Evolutionary conservation across 495 filamentous ascomycete species (phyloP).

Genomic region (Chaetomium fimeti): DNA sequence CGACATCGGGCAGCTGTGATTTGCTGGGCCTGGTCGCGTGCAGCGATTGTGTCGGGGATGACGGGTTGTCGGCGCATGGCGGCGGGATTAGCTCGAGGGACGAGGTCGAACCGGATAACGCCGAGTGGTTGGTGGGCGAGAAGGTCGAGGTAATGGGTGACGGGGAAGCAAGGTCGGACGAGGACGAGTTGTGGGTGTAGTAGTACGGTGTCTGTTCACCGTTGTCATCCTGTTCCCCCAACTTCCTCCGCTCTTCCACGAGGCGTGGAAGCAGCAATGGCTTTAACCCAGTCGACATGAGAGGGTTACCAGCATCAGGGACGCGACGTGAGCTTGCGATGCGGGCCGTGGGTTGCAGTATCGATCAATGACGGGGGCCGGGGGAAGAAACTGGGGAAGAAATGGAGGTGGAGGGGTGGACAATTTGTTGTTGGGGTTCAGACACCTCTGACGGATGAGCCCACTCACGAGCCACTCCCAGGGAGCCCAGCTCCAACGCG

Average conservation of each 20-base stretch:
- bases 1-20: slow-evolving; percentile 52
- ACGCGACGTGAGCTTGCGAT: neutral
- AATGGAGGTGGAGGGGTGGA: slow-evolving; percentile 16
- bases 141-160: slow-evolving; percentile 63
- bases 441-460: slow-evolving; percentile 9
- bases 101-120: slow-evolving; percentile 55
- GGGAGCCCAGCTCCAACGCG: slow-evolving; percentile 5
- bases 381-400: neutral
- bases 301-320: slow-evolving; percentile 12
- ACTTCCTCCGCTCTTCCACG: slow-evolving; percentile 52
- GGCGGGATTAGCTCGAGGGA: slow-evolving; percentile 47
- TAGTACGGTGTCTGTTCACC: slow-evolving; percentile 30
- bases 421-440: slow-evolving; percentile 24
- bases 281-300: slow-evolving; percentile 54
- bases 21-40: slow-evolving; percentile 45
- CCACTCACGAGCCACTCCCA: neutral
- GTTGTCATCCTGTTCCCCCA: slow-evolving; percentile 33
- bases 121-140: slow-evolving; percentile 54
- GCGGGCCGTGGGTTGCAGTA: neutral
- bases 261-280: slow-evolving; percentile 51
- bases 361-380: neutral
- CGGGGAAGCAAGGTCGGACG: slow-evolving; percentile 58
- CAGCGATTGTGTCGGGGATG: slow-evolving; percentile 44
- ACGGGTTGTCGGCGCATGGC: slow-evolving; percentile 44
- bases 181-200: slow-evolving; percentile 49